A percentile compares a stretch with the other conserved stretches of the same genome.
phyloP scores from a whole-genome alignment of 441 rosid genomes.

The Biscutella laevigata region DNA sequence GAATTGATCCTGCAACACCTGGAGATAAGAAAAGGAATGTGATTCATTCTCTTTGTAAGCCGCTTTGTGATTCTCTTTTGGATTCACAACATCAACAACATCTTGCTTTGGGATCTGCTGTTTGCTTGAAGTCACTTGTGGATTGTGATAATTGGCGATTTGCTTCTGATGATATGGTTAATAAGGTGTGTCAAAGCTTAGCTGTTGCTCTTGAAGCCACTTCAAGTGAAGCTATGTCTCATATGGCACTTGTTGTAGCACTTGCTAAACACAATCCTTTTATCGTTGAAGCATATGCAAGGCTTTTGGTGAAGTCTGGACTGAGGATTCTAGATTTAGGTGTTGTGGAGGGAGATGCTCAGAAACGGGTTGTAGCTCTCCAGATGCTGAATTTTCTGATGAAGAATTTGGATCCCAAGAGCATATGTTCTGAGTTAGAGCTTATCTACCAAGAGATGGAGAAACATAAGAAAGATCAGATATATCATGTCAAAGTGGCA shows the following conservation, averaged over 20 bases:
- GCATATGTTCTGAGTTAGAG: conserved; percentile 62
- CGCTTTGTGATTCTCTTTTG: conserved; percentile 72
- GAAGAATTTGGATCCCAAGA: conserved; percentile 81
- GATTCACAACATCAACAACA: conserved; percentile 58
- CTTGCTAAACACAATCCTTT: conserved; percentile 79
- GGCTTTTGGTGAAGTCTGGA: conserved; percentile 75
- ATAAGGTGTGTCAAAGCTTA: conserved; percentile 77
- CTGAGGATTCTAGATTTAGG: conserved; percentile 56
- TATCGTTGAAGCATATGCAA: conserved; percentile 81
- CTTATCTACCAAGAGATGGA: conserved; percentile 67
- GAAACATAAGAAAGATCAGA: conserved; percentile 63
- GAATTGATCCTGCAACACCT: conserved; percentile 74
- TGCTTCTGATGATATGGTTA: conserved; percentile 77
- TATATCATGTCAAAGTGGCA: conserved; percentile 74
- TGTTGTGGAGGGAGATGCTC: conserved; percentile 58
- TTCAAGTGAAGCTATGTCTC: conserved; percentile 64
- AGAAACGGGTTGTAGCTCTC: conserved; percentile 73
- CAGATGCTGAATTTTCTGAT: conserved; percentile 94
- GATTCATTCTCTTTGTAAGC: conserved; percentile 73
- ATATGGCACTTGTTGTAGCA: conserved; percentile 82
- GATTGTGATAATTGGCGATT: conserved; percentile 88
- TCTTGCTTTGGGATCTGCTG: conserved; percentile 88
- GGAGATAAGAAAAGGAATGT: conserved; percentile 63
- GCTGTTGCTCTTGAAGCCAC: conserved; percentile 87
- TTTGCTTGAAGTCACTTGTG: conserved; percentile 89